These are phyloP conservation scores for Barbarea vulgaris DNA, from an alignment of 345 rosid species.

Conservation along the genomic window DNA sequence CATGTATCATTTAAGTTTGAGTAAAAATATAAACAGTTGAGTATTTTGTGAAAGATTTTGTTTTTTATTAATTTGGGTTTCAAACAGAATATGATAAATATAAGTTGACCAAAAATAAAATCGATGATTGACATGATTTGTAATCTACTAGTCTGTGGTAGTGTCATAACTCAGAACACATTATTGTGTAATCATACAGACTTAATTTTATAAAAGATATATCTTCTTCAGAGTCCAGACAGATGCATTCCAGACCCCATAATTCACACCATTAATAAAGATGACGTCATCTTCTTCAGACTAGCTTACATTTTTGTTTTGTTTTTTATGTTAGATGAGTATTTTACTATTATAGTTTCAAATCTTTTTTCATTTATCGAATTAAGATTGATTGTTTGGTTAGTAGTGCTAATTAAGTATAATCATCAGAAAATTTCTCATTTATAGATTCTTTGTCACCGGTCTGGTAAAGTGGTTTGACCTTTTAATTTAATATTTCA, in stretches of 20 bases:
- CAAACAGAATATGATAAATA: neutral
- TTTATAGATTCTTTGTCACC: no score
- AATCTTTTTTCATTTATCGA: no score
- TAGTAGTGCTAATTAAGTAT: no score
- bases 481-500: no score
- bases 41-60: neutral
- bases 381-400: no score
- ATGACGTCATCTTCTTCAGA: neutral
- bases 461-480: no score
- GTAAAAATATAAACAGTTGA: neutral
- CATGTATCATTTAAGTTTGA: constrained; percentile 13
- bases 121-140: neutral
- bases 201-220: neutral
- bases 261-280: neutral
- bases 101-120: neutral
- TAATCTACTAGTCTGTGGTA: neutral
- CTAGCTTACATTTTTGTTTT: neutral
- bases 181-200: neutral
- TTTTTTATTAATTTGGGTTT: neutral
- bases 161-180: neutral
- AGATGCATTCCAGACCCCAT: neutral
- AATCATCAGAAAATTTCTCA: no score
- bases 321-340: no score
- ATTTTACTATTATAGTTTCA: no score
- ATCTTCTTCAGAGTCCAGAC: neutral